A percentile compares a stretch with the other conserved stretches of the same genome.
Evolutionary conservation across 139 green algal genomes (phyloP).

Genomic region (Tetradesmus lagerheimii): DNA sequence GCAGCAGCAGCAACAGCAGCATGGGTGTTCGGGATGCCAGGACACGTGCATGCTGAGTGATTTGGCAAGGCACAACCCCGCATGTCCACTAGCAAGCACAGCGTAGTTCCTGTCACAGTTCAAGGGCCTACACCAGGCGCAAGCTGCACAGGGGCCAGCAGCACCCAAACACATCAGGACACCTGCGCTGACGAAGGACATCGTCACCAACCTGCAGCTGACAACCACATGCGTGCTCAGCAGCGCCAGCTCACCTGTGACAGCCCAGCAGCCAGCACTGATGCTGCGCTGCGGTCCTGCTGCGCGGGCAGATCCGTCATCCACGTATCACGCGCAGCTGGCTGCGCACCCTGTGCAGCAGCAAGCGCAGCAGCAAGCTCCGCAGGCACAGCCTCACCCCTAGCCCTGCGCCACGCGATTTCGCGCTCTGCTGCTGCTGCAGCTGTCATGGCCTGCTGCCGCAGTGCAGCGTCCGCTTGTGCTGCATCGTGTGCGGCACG

Average conservation of each 20-base stretch:
- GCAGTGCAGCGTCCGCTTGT: constrained; percentile 70
- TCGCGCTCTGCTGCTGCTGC: constrained; percentile 69
- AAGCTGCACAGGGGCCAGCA: no score
- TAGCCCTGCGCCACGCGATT: constrained; percentile 73
- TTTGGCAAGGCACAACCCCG: no score
- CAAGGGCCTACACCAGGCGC: no score
- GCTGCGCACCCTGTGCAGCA: constrained; percentile 58
- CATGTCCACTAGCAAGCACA: no score
- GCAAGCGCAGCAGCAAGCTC: constrained; percentile 45
- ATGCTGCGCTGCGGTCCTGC: constrained; percentile 2
- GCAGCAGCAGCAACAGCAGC: no score
- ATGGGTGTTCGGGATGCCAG: no score
- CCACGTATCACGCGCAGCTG: constrained; percentile 73
- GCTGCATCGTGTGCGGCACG: constrained; percentile 65
- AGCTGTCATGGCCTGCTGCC: constrained; percentile 56
- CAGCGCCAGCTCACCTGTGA: constrained; percentile 30
- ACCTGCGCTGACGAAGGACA: no score
- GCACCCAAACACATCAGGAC: no score
- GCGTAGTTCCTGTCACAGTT: no score
- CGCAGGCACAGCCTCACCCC: constrained; percentile 63
- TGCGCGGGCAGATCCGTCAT: constrained; percentile 85
- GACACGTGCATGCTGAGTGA: no score
- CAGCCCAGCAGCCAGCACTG: constrained; percentile 1
- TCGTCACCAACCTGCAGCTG: no score
- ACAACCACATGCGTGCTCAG: background rate